phyloP scores from a whole-genome alignment of 2,329 filamentous ascomycete genomes.

The Lachnellula hyalina region DNA sequence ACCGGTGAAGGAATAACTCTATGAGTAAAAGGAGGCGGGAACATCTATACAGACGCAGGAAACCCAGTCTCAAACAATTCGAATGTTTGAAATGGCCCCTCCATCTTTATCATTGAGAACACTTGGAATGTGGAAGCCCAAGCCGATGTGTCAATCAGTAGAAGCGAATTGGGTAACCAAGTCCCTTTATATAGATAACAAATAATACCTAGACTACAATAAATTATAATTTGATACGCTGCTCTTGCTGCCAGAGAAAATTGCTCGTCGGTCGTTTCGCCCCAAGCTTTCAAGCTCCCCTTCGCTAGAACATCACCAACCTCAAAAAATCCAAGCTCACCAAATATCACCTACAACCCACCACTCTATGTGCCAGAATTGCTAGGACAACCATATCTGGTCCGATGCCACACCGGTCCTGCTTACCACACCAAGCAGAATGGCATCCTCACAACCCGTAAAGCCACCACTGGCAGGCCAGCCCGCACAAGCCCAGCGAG shows the following conservation, averaged over 20 bases:
- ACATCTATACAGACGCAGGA: background rate
- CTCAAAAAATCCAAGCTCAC: background rate
- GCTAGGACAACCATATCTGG: constrained; percentile 1
- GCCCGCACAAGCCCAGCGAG: constrained; percentile 21
- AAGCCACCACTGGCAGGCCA: constrained; percentile 25
- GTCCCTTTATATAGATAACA: too few species aligned
- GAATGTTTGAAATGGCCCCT: background rate
- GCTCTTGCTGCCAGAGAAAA: background rate
- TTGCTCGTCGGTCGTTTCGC: background rate
- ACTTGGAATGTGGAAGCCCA: too few species aligned
- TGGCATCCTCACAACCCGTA: constrained; percentile 30
- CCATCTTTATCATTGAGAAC: background rate
- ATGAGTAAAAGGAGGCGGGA: background rate
- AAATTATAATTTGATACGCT: background rate
- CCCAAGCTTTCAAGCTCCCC: constrained; percentile 1
- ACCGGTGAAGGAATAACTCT: background rate
- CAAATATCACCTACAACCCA: constrained; percentile 1
- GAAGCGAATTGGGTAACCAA: too few species aligned
- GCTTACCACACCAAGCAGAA: constrained; percentile 14
- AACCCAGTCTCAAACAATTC: background rate
- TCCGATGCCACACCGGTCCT: constrained; percentile 10
- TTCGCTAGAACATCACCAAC: constrained; percentile 2
- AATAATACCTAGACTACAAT: background rate
- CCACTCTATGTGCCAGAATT: constrained; percentile 8
- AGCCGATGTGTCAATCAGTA: too few species aligned